Conservation (phyloP, 129 eudicot species). For the Pseudognaphalium luteoalbum region DNA sequence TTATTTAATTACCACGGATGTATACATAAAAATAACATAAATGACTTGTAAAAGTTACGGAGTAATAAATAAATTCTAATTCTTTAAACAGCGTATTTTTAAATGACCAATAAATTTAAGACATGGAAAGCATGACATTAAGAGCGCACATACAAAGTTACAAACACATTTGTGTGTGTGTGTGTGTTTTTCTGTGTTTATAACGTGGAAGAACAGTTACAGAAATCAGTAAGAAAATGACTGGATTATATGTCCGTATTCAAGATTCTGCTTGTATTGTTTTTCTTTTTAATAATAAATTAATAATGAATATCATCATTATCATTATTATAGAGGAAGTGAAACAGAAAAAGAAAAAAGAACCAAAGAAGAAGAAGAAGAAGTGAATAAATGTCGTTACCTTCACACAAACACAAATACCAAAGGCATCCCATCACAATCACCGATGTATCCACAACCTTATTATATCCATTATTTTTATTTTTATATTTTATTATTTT, state of each 20-base stretch:
- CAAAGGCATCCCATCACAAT: constrained; percentile 52
- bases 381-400: constrained; percentile 35
- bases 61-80: no score
- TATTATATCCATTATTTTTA: neutral
- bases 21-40: no score
- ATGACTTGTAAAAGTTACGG: no score
- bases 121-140: no score
- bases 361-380: constrained; percentile 33
- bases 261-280: constrained; percentile 13
- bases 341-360: constrained; percentile 9
- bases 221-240: constrained; percentile 22
- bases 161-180: neutral
- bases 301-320: no score
- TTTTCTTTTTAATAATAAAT: no score
- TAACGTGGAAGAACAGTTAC: neutral
- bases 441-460: constrained; percentile 49
- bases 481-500: neutral
- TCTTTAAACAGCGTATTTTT: no score
- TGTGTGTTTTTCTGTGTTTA: neutral
- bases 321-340: constrained; percentile 6
- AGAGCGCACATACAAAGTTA: no score
- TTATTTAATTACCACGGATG: no score
- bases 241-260: constrained; percentile 28
- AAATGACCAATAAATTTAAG: no score
- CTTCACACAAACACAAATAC: constrained; percentile 24